Conservation (phyloP, 1,284 basidiomycete genomes). For the Cutaneotrichosporon sp. region DNA sequence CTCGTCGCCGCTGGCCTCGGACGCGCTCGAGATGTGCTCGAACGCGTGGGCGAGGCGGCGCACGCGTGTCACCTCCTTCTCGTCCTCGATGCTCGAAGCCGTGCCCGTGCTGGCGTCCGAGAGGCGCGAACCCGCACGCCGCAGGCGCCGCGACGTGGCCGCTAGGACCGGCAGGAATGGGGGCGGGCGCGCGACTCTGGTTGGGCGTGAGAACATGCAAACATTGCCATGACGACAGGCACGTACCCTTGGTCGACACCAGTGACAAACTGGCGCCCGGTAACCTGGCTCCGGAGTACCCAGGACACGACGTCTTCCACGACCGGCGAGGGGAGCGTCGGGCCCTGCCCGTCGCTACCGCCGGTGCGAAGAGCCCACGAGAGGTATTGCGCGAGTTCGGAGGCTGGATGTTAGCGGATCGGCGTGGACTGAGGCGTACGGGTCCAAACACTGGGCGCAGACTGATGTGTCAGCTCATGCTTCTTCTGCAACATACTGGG, state of each 20-base stretch:
- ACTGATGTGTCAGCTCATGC: constrained; percentile 19
- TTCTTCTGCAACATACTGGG: constrained; percentile 4
- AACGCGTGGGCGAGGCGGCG: constrained; percentile 41
- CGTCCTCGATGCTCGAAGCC: constrained; percentile 25
- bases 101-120: constrained; percentile 36
- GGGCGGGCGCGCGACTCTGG: constrained; percentile 33
- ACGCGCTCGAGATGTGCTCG: constrained; percentile 37
- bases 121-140: constrained; percentile 28
- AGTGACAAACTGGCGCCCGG: constrained; percentile 37
- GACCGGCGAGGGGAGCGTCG: constrained; percentile 38
- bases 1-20: constrained; percentile 33
- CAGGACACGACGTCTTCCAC: constrained; percentile 49
- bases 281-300: constrained; percentile 43
- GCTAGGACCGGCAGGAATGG: constrained; percentile 46
- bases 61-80: constrained; percentile 34
- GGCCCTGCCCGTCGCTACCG: constrained; percentile 39
- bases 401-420: constrained; percentile 20
- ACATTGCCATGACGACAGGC: too few species aligned
- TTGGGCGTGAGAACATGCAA: neutral
- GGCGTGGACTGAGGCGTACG: constrained; percentile 24
- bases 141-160: constrained; percentile 40
- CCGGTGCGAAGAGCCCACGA: constrained; percentile 40
- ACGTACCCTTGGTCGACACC: constrained; percentile 19
- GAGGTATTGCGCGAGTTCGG: constrained; percentile 44
- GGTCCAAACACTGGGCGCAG: constrained; percentile 41